Base-by-base conservation (phyloP, 2,329 filamentous ascomycete genomes). In the Colletotrichum plurivorum region DNA sequence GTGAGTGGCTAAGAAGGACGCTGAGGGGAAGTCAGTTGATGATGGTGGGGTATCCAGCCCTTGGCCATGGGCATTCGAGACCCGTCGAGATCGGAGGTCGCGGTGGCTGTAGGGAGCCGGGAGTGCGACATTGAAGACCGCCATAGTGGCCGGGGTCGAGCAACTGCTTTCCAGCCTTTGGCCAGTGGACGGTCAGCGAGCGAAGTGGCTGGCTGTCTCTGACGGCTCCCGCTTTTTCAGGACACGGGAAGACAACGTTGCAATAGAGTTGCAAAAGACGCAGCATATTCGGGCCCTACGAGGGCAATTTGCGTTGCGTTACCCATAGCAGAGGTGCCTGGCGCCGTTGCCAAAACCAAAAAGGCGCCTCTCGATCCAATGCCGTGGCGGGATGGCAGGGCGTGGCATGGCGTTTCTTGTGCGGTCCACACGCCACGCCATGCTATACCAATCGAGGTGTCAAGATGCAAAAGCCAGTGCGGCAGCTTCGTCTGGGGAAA, bases 11-110 rank as follows among this genome's bases (percentile, higher is more conserved):
- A 56, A 55, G 4, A 54, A 25, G 63, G 60, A 62, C 51, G 48
- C 57, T 52, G 68, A 67, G 70, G 68, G 67, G 54, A 51, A 63
- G 64, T 71, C 70, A 60, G 68, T 72, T 71, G 68, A 71, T 41
- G 60, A 62, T 61, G 63, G 68, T 64, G 63, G 70, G 56, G 63
- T 49, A 62, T 54, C 58, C n/a, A 25, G 58, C 46, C 52, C 46
- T 62, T 59, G 66, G 51, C 64, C 48, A 20, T 46, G 45, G 58
- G 16, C 43, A 55, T 58, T 45, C 48, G 65, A 69, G 64, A 58
- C 62, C 68, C 39, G 73, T 71, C 67, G 71, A 67, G 18, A 64
- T 67, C 7, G 68, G 71, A 27, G 57, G 67, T 49, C 27, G n/a
- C 22, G 49, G 54, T 66, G 55, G 52, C 60, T 57, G 58, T 59